These are phyloP conservation scores for Echeveria elegans DNA, from an alignment of 164 flowering plant genomes.

Conservation along the genomic window DNA sequence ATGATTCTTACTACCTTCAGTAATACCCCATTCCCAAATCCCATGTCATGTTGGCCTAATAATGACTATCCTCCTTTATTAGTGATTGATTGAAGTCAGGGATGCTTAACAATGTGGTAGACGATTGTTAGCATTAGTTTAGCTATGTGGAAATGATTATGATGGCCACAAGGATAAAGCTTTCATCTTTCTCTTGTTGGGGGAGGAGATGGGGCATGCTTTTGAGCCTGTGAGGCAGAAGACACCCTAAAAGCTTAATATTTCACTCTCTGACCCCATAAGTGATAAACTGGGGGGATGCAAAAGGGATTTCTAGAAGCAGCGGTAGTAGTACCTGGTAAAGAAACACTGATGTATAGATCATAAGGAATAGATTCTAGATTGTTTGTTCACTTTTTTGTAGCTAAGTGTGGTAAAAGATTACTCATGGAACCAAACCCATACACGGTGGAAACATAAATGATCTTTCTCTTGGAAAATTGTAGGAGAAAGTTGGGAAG, in stretches of 20 bases:
- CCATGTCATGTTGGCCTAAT: slow-evolving; percentile 1
- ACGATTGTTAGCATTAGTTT: not conserved
- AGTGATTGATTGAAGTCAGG: not conserved
- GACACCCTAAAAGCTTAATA: slow-evolving; percentile 4
- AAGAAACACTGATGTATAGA: not conserved
- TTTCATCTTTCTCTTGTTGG: slow-evolving; percentile 6
- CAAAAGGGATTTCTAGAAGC: not conserved
- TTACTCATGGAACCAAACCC: not conserved
- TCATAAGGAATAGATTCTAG: not conserved
- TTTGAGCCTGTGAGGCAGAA: slow-evolving; percentile 1
- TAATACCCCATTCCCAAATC: slow-evolving; percentile 1
- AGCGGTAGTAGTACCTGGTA: not conserved
- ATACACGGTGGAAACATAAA: slow-evolving; percentile 5
- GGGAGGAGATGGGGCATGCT: slow-evolving; percentile 3
- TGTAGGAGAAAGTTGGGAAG: slow-evolving; percentile 7
- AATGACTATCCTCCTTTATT: not conserved
- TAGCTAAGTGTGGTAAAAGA: not conserved
- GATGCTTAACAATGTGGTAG: not conserved
- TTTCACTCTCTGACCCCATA: not conserved
- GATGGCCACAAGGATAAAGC: not conserved
- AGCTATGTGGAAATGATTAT: slow-evolving; percentile 1
- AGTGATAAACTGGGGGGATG: not conserved
- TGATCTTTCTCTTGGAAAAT: slow-evolving; percentile 2
- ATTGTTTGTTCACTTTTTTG: not conserved
- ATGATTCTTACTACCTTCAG: slow-evolving; percentile 3